Conservation (phyloP, 345 rosid species). For the Garcia nutans region DNA sequence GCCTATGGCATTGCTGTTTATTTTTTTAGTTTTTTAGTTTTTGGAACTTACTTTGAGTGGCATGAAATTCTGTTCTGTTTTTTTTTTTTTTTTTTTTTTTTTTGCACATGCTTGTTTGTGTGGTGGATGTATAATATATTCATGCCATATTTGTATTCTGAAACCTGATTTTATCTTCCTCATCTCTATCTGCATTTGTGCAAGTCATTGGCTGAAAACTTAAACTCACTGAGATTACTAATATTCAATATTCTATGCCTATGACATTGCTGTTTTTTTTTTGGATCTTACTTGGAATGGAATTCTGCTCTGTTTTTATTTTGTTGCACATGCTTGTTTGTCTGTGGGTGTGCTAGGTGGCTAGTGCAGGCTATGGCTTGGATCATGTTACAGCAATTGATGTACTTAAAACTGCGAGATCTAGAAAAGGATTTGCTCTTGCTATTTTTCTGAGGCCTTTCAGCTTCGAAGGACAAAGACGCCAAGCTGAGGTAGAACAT, state of each 20-base stretch:
- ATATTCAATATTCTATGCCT: background rate
- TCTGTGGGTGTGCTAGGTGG: slow-evolving; percentile 46
- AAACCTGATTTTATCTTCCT: background rate
- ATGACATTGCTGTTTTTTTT: background rate
- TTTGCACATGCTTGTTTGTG: too few relatives aligned
- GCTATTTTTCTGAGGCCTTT: slow-evolving; percentile 82
- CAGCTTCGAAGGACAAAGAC: slow-evolving; percentile 89
- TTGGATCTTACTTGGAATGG: background rate
- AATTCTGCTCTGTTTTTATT: background rate
- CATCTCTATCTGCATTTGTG: background rate
- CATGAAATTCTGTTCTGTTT: too few relatives aligned
- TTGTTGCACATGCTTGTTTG: slow-evolving; percentile 13
- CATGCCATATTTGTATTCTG: background rate
- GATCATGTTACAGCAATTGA: slow-evolving; percentile 59
- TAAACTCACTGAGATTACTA: background rate
- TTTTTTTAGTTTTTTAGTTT: background rate
- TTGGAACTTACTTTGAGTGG: too few relatives aligned
- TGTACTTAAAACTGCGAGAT: slow-evolving; percentile 55
- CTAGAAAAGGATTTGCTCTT: slow-evolving; percentile 53
- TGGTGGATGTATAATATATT: background rate
- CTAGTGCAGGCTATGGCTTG: slow-evolving; percentile 73
- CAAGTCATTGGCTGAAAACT: background rate
- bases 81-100: too few relatives aligned
- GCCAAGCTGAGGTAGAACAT: slow-evolving; percentile 69
- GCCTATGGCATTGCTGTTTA: background rate